phyloP scores from a whole-genome alignment of 1,139 yeast genomes.

The Lodderomyces parapsilosis region DNA sequence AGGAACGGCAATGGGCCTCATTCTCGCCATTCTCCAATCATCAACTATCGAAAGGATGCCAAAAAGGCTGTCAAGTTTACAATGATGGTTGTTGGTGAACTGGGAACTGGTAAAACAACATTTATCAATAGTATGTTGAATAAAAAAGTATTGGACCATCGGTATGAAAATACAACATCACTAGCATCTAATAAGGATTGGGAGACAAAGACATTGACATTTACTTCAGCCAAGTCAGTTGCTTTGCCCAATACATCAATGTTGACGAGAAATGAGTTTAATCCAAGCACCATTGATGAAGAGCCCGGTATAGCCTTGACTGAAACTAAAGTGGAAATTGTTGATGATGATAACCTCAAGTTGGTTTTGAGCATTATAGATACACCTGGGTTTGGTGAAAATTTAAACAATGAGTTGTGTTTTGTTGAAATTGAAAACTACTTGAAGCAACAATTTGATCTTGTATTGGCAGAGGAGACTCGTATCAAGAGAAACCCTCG shows the following conservation, averaged over 20 bases:
- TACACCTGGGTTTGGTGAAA: conserved; percentile 80
- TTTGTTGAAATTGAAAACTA: conserved; percentile 72
- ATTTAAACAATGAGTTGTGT: conserved; percentile 61
- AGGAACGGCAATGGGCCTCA: conserved; percentile 13
- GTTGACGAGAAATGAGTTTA: conserved; percentile 42
- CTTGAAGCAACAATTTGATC: conserved; percentile 87
- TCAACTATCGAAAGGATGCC: conserved; percentile 64
- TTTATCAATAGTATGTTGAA: conserved; percentile 75
- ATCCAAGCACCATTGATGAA: conserved; percentile 45
- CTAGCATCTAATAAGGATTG: conserved; percentile 15
- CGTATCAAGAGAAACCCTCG: conserved; percentile 86
- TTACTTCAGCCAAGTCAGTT: conserved; percentile 50
- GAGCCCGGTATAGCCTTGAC: conserved; percentile 66
- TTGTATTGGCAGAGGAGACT: conserved; percentile 87
- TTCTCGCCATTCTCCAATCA: conserved; percentile 40
- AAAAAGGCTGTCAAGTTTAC: conserved; percentile 85
- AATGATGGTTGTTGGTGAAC: conserved; percentile 77
- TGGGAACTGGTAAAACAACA: conserved; percentile 87
- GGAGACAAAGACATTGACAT: conserved; percentile 49
- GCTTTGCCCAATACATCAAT: conserved; percentile 48
- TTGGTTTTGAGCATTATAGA: conserved; percentile 63
- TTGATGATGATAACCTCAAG: conserved; percentile 75
- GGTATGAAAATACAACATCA: conserved; percentile 37
- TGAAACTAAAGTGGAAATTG: conserved; percentile 65
- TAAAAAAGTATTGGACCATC: conserved; percentile 58